Evolutionary conservation across 2,329 filamentous ascomycete genomes (phyloP), one percentile per base, ranked within the genome.

Genomic region (Juglanconis oblonga): DNA sequence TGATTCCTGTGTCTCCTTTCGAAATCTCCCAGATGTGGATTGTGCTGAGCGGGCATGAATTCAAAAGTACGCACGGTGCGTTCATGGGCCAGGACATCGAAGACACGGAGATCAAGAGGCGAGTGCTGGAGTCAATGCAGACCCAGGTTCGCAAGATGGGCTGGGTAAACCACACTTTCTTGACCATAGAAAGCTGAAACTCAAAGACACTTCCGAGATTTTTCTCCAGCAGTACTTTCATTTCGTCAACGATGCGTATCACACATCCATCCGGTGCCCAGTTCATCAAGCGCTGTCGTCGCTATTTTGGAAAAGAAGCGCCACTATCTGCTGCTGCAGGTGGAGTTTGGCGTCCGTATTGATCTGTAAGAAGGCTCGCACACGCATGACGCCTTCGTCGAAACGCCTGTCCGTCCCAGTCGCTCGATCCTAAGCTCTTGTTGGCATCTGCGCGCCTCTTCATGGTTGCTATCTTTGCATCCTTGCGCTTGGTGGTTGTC

Each of bases 101-200:
- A 60, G 78, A 77, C 63, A 66, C 67, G 5, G 74, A 79, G 64
- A 77, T 91, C 57, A 92, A 89, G 76, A 69, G 71, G 61, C 81
- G 88, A 64, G 80, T 94, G 32, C 67, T 92, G 68, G 84, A 91
- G 62, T 93, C 90, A 70, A 91, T 91, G 81, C 84, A 91, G 77
- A 89, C 91, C 24, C 89, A 92, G 69, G 77, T 87, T 2, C 76
- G 70, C 64, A 76, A 73, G 29, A 81, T 80, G 68, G 83, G 83
- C 0, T 76, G 81, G 65, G 69, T 60, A 6, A 67, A 70, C 3
- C 78, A 81, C 52, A 69, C 70, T 0, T 68, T 84, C 31, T 63
- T 79, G 64, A 69, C 33, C n/a, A 36, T 40, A 33, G 4, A 5
- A 32, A 29, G 44, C 8, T 38, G 17, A 10, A 54, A n/a, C 14